phyloP scores from a whole-genome alignment of 2,329 filamentous ascomycete species.

The Arachnomyces sp. region DNA sequence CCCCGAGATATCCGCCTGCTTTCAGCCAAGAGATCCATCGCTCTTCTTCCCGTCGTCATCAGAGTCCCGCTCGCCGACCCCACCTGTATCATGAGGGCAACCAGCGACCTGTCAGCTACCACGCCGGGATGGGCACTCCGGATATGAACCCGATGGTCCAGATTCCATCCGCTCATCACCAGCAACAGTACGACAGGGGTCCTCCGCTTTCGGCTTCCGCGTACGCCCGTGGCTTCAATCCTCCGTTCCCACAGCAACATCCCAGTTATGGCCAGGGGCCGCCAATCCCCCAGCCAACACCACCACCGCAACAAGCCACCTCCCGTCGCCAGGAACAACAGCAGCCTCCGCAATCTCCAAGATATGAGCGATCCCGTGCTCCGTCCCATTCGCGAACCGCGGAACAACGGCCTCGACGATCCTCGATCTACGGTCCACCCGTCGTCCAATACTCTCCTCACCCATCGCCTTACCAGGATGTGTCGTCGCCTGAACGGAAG shows the following conservation, averaged over 20 bases:
- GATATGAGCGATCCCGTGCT: constrained; percentile 24
- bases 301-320: constrained; percentile 4
- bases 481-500: constrained; percentile 21
- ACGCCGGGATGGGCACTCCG: constrained; percentile 23
- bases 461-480: constrained; percentile 23
- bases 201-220: constrained; percentile 32
- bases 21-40: constrained; percentile 25
- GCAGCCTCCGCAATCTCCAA: constrained; percentile 5
- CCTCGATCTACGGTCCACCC: constrained; percentile 27
- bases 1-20: constrained; percentile 21
- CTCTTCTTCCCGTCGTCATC: constrained; percentile 21
- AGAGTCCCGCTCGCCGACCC: constrained; percentile 22
- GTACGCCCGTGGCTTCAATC: constrained; percentile 27
- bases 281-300: constrained; percentile 6
- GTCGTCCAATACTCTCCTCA: constrained; percentile 26
- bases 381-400: constrained; percentile 30
- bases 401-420: constrained; percentile 21
- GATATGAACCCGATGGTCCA: constrained; percentile 25
- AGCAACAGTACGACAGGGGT: constrained; percentile 25
- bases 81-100: constrained; percentile 28
- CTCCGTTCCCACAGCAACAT: constrained; percentile 25
- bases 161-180: constrained; percentile 10
- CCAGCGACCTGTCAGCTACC: constrained; percentile 32
- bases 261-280: constrained; percentile 22
- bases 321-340: constrained; percentile 11